Percentiles rank a stretch among this genome's conserved stretches.
Conservation (phyloP, 306 rosid species). For the Corylus heterophylla region DNA sequence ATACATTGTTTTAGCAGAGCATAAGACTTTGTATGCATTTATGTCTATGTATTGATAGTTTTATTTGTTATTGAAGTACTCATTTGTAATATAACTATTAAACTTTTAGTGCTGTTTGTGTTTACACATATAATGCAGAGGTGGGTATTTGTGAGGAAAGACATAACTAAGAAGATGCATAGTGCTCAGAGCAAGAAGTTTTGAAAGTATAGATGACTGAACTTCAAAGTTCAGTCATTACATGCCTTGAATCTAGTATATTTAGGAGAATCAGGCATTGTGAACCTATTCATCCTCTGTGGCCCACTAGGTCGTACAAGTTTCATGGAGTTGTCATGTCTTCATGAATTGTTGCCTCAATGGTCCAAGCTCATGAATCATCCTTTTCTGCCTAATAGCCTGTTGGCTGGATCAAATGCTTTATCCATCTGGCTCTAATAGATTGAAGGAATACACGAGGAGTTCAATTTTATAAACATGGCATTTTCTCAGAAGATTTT, state of each 20-base stretch:
- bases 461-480: background rate
- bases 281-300: background rate
- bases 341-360: background rate
- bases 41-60: too few species aligned
- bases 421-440: background rate
- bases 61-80: too few species aligned
- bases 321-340: background rate
- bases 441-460: background rate
- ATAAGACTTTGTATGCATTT: too few species aligned
- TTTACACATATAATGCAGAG: too few species aligned
- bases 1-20: too few species aligned
- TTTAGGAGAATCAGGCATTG: background rate
- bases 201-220: too few species aligned
- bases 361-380: background rate
- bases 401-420: background rate
- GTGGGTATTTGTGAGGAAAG: too few species aligned
- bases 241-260: background rate
- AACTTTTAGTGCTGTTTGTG: too few species aligned
- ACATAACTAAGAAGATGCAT: too few species aligned
- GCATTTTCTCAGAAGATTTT: background rate
- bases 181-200: too few species aligned
- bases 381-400: background rate
- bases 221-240: too few species aligned
- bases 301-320: background rate
- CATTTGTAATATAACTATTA: too few species aligned